Evolutionary conservation across 2,329 filamentous ascomycete genomes (phyloP).

Genomic region (Bipolaris victoriae): DNA sequence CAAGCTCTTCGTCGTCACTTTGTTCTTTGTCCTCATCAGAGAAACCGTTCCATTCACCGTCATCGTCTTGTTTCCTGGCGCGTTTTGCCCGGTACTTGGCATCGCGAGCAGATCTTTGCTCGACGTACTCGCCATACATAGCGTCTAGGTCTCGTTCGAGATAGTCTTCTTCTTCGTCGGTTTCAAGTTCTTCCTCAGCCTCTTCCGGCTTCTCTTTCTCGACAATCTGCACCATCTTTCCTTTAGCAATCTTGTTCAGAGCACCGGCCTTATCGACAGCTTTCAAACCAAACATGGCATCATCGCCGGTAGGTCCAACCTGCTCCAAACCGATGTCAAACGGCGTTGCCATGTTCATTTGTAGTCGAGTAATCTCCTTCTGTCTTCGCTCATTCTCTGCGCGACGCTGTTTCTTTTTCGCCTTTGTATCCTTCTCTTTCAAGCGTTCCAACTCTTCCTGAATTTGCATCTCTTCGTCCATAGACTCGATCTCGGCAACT

Average conservation of each 20-base stretch:
- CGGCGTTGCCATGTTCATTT: slow-evolving; percentile 94
- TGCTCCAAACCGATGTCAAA: slow-evolving; percentile 96
- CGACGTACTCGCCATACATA: slow-evolving; percentile 86
- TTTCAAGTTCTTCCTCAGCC: slow-evolving; percentile 58
- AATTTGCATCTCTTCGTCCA: slow-evolving; percentile 93
- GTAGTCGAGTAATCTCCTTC: slow-evolving; percentile 93
- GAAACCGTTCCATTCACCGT: slow-evolving; percentile 83
- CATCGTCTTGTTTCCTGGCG: slow-evolving; percentile 77
- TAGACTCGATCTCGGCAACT: slow-evolving; percentile 80
- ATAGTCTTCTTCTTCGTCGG: slow-evolving; percentile 79
- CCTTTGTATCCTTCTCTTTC: slow-evolving; percentile 76
- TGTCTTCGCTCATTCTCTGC: slow-evolving; percentile 93
- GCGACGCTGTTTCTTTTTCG: slow-evolving; percentile 82
- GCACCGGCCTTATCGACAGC: slow-evolving; percentile 77
- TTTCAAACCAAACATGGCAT: slow-evolving; percentile 86
- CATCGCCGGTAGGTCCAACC: slow-evolving; percentile 75
- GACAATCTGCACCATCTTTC: slow-evolving; percentile 75
- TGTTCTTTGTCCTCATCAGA: slow-evolving; percentile 67
- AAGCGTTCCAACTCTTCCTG: slow-evolving; percentile 85
- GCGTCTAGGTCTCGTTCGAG: slow-evolving; percentile 85
- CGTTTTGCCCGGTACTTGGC: slow-evolving; percentile 92
- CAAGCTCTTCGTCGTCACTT: slow-evolving; percentile 62
- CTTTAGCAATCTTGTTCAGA: slow-evolving; percentile 71
- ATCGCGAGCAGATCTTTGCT: slow-evolving; percentile 77
- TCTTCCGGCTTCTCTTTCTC: slow-evolving; percentile 58